Conservation (phyloP, 257 asterid genomes). For the Gentiana macrophylla region DNA sequence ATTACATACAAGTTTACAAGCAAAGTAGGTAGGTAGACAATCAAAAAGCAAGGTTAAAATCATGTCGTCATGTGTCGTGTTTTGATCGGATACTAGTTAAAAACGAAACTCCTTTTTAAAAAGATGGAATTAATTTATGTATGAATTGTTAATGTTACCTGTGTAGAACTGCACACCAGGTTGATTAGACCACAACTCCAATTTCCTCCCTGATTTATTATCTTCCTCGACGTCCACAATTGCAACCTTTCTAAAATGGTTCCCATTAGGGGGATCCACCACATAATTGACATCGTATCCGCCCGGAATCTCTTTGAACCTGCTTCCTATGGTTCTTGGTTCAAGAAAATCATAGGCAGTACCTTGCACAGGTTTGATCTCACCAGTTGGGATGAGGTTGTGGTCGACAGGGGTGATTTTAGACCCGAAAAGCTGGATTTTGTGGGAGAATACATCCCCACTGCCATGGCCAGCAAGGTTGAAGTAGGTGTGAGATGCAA, state of each 20-base stretch:
- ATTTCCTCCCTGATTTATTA: slow-evolving; percentile 43
- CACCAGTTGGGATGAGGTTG: slow-evolving; percentile 68
- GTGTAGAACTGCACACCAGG: slow-evolving; percentile 77
- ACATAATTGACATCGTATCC: slow-evolving; percentile 84
- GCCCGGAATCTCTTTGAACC: slow-evolving; percentile 17
- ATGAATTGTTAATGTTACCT: slow-evolving; percentile 20
- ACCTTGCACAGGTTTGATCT: slow-evolving; percentile 30
- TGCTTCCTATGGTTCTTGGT: slow-evolving; percentile 39
- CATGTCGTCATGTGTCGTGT: no score
- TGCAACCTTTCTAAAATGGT: slow-evolving; percentile 41
- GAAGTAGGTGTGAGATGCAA: slow-evolving; percentile 85
- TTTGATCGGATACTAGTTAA: no score
- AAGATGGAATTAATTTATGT: no score
- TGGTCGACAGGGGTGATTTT: slow-evolving; percentile 48
- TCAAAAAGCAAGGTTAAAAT: no score
- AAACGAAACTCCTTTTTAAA: no score
- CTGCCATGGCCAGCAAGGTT: slow-evolving; percentile 68
- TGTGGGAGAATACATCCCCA: slow-evolving; percentile 54
- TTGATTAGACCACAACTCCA: slow-evolving; percentile 84
- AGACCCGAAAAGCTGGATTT: slow-evolving; percentile 44
- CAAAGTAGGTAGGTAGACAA: no score
- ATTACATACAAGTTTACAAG: no score
- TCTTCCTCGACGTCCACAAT: slow-evolving; percentile 36
- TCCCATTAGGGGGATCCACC: slow-evolving; percentile 23
- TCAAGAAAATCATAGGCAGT: slow-evolving; percentile 53